Evolutionary conservation across 768 basidiomycete genomes (phyloP).

Genomic region (Leccinum barrowsii): DNA sequence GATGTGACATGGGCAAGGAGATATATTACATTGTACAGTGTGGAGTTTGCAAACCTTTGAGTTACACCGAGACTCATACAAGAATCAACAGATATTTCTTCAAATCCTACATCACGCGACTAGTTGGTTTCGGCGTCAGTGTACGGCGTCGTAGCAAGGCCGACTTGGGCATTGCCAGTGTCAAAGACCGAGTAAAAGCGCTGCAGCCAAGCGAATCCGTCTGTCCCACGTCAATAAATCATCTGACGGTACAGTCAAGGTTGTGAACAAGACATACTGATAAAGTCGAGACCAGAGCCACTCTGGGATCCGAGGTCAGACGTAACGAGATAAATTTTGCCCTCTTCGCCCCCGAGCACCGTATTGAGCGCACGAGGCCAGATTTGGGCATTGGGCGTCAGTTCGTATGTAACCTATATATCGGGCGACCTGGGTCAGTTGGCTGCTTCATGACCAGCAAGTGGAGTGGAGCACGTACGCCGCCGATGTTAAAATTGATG

Average conservation of each 20-base stretch:
- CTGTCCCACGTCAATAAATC: conserved; percentile 25
- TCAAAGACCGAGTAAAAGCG: conserved; percentile 59
- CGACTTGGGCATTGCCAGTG: conserved; percentile 27
- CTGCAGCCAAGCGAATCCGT: conserved; percentile 57
- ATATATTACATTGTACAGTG: no score
- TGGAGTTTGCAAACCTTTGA: no score
- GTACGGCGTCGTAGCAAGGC: conserved; percentile 31
- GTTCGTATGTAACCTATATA: conserved; percentile 44
- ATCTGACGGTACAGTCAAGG: background rate
- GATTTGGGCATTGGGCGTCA: conserved; percentile 65
- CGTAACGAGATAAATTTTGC: conserved; percentile 55
- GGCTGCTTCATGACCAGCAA: background rate
- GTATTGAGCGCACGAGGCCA: conserved; percentile 63
- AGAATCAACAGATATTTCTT: background rate
- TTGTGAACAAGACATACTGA: conserved; percentile 39
- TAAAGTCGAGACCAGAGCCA: conserved; percentile 63
- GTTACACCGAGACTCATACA: no score
- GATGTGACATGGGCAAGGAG: background rate
- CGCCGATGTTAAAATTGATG: conserved; percentile 51
- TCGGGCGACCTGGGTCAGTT: background rate
- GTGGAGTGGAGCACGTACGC: conserved; percentile 21
- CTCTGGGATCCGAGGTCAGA: conserved; percentile 47
- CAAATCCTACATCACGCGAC: background rate
- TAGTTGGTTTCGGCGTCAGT: conserved; percentile 35
- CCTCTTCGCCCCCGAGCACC: conserved; percentile 49